Base-by-base conservation (phyloP, 345 rosid species). In the Heritiera fomes region DNA sequence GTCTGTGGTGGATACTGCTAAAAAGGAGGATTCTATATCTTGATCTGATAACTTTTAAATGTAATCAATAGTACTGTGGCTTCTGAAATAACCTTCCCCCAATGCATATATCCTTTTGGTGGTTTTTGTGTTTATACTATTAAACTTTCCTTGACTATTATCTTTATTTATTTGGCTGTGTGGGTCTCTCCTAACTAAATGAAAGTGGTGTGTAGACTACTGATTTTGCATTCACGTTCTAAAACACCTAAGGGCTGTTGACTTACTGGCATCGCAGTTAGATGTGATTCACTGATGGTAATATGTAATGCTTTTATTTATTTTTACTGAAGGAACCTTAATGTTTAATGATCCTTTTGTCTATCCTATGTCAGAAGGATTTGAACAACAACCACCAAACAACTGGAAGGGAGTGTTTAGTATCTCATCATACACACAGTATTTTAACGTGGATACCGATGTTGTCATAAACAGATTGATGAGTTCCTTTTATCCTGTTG, bases 391-490 rank as follows among this genome's bases (percentile, higher is more conserved):
- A 75, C 84, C 92, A 10, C 82, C 93, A 47, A 85, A 87, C 91
- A 91, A 78, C 81, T 96, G 99, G 99, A 91, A 86, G 75, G 98
- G 98, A 41, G 88, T 89, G 14, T 92, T 92, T 78, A 91, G 81
- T 80, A 83, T 96, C 78, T 88, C 94, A 76, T 94, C 98, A 5
- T 96, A 96, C 80, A 83, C 85, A 3, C 97, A 91, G 61, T 96
- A 90, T 83, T 96, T 96, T 82, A 90, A 96, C 50, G 97, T 91
- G 80, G 99, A 94, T 80, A 90, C 98, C 0, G 98, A 94, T 65
- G 73, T 90, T 84, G 97, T 96, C 50, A 7, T 91, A 73, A 92
- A 90, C 87, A 89, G 98, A 87, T 71, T 94, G 87, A 79, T 91
- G 83, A 90, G 92, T 84, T 94, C 98, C 4, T 79, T 96, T 60